Conservation (phyloP, 2,329 filamentous ascomycete species). For the Verticillium dahliae region DNA sequence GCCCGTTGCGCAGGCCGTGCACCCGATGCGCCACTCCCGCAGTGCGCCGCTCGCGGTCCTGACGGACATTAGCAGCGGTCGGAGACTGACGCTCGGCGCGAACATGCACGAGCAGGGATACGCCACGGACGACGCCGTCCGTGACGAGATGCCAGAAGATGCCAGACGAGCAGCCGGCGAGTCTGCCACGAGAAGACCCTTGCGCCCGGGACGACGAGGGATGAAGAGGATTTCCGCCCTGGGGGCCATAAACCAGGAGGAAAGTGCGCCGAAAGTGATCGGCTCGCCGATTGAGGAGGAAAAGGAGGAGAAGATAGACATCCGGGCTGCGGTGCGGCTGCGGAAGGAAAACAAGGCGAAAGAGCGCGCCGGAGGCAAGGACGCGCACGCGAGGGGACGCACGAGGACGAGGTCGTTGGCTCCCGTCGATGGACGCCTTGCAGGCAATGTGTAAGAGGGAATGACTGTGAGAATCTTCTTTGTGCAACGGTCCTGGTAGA, state of each 20-base stretch:
- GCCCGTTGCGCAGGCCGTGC: background rate
- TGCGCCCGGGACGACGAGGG: conserved; percentile 5
- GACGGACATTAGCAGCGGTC: background rate
- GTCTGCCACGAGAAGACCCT: conserved; percentile 4
- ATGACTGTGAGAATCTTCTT: background rate
- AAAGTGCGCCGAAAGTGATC: background rate
- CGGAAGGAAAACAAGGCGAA: conserved; percentile 23
- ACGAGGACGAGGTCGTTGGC: background rate
- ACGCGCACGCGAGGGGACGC: background rate
- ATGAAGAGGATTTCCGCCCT: conserved; percentile 10
- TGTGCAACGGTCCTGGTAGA: background rate
- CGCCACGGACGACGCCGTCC: conserved; percentile 2
- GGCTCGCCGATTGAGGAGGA: conserved; percentile 9
- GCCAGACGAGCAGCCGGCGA: background rate
- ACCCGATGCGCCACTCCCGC: background rate
- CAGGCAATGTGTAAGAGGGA: background rate
- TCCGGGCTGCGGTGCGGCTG: conserved; percentile 19
- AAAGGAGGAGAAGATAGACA: conserved; percentile 14
- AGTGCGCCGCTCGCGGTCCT: background rate
- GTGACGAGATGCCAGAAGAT: background rate
- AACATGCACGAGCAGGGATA: conserved; percentile 1
- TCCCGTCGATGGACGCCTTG: background rate
- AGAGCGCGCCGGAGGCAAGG: conserved; percentile 12
- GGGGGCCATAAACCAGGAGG: conserved; percentile 6
- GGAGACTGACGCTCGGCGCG: conserved; percentile 1